These are phyloP conservation scores for Lichtheimia corymbifera DNA, from an alignment of 371 early-diverging fungal species.

Conservation along the genomic window DNA sequence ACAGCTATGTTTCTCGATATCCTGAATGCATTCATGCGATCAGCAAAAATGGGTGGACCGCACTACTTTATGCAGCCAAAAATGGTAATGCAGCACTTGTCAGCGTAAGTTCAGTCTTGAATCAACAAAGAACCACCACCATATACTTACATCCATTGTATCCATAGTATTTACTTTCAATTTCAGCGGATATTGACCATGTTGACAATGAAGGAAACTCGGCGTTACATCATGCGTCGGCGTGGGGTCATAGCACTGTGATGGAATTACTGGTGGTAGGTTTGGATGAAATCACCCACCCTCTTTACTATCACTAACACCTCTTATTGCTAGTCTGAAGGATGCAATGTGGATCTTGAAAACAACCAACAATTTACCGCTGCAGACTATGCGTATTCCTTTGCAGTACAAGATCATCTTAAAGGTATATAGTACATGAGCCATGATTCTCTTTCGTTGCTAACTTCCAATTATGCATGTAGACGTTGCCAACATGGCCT, in stretches of 20 bases:
- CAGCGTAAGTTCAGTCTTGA: constrained; percentile 24
- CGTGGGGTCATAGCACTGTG: constrained; percentile 51
- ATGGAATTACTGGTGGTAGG: constrained; percentile 49
- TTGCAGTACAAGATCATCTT: constrained; percentile 40
- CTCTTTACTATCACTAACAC: background rate
- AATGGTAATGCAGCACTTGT: constrained; percentile 54
- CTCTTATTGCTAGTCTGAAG: constrained; percentile 29
- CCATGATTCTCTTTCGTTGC: background rate
- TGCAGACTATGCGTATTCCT: constrained; percentile 48
- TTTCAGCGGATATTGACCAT: constrained; percentile 55
- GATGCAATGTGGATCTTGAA: constrained; percentile 49
- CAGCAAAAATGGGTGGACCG: constrained; percentile 49
- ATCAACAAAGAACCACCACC: background rate
- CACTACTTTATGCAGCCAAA: constrained; percentile 46
- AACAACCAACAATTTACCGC: constrained; percentile 41
- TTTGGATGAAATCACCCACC: background rate
- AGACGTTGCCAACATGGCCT: constrained; percentile 38
- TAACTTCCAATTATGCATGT: background rate
- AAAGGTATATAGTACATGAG: constrained; percentile 21
- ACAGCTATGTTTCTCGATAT: constrained; percentile 45
- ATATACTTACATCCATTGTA: background rate
- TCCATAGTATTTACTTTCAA: constrained; percentile 41
- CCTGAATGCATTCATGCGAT: constrained; percentile 55
- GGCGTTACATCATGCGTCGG: constrained; percentile 52
- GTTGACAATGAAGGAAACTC: constrained; percentile 55